phyloP scores from a whole-genome alignment of 1,284 basidiomycete species.

The Puccinia novopanici region DNA sequence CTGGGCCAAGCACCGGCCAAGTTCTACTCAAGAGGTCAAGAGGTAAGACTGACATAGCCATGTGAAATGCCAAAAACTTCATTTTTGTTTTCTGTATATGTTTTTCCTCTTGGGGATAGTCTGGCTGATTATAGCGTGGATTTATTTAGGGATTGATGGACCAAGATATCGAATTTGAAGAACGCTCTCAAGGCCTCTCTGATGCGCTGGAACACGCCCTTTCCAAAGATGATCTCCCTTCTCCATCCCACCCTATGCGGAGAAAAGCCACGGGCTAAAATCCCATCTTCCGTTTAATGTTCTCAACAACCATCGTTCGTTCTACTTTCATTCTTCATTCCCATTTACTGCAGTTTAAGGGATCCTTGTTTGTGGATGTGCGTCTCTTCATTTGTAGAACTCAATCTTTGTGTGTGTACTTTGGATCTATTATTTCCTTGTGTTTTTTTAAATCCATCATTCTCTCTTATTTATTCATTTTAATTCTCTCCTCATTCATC shows the following conservation, averaged over 20 bases:
- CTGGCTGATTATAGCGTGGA: not conserved
- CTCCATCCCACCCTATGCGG: not conserved
- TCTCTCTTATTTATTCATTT: not conserved
- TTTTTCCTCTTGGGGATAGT: too few species aligned
- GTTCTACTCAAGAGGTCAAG: conserved; percentile 43
- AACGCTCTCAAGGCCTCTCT: conserved; percentile 9
- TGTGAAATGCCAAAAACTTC: too few species aligned
- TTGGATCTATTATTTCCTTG: not conserved
- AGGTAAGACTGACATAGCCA: conserved; percentile 4
- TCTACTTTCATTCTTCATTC: not conserved
- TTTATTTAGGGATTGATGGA: conserved; percentile 27
- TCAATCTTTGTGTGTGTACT: not conserved
- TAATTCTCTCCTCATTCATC: too few species aligned
- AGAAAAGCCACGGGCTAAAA: conserved; percentile 18
- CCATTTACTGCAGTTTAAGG: not conserved
- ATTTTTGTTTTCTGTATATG: too few species aligned
- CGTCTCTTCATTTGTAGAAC: not conserved
- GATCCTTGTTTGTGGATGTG: not conserved
- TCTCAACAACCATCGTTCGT: not conserved
- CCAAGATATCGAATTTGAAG: conserved; percentile 27
- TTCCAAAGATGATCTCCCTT: not conserved
- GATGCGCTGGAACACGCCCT: not conserved
- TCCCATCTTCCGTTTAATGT: not conserved
- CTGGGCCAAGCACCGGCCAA: conserved; percentile 3
- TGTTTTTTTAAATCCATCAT: not conserved